A percentile compares a stretch with the other conserved stretches of the same genome.
Evolutionary conservation across 768 basidiomycete species (phyloP).

Genomic region (Leccinum pellstonianum): DNA sequence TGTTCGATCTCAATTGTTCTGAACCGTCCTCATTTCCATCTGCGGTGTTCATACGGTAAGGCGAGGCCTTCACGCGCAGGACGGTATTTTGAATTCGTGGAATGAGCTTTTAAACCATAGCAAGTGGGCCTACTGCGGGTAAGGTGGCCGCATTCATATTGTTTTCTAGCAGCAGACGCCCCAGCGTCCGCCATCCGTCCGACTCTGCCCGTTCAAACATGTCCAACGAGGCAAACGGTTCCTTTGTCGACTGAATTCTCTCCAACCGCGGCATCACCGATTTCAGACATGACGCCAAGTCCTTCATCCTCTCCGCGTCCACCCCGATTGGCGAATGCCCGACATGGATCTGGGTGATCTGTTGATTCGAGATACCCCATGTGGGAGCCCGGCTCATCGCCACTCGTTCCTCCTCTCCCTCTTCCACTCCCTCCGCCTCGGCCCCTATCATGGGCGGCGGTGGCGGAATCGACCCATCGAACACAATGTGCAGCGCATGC

Average conservation of each 20-base stretch:
- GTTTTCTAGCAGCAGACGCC: background rate
- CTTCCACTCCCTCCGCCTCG: background rate
- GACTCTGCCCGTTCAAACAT: background rate
- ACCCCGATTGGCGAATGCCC: slow-evolving; percentile 13
- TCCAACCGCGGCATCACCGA: slow-evolving; percentile 12
- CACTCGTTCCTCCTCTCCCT: background rate
- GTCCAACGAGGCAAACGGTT: background rate
- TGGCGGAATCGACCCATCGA: slow-evolving; percentile 15
- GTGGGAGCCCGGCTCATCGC: background rate
- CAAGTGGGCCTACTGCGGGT: background rate
- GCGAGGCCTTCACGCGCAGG: no score
- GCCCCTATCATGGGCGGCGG: background rate
- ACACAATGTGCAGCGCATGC: slow-evolving; percentile 14
- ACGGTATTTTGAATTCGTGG: no score
- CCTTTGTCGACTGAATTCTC: background rate
- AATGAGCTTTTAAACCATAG: background rate
- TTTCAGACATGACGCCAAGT: slow-evolving; percentile 10
- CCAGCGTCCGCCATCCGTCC: background rate
- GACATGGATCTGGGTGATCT: slow-evolving; percentile 12
- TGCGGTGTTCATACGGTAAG: no score
- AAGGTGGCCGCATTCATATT: background rate
- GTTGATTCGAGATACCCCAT: slow-evolving; percentile 8
- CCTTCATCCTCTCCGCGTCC: background rate
- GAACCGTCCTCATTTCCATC: no score
- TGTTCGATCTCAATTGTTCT: no score